phyloP scores from a whole-genome alignment of 139 green algal genomes.

The Volvox reticuliferus region DNA sequence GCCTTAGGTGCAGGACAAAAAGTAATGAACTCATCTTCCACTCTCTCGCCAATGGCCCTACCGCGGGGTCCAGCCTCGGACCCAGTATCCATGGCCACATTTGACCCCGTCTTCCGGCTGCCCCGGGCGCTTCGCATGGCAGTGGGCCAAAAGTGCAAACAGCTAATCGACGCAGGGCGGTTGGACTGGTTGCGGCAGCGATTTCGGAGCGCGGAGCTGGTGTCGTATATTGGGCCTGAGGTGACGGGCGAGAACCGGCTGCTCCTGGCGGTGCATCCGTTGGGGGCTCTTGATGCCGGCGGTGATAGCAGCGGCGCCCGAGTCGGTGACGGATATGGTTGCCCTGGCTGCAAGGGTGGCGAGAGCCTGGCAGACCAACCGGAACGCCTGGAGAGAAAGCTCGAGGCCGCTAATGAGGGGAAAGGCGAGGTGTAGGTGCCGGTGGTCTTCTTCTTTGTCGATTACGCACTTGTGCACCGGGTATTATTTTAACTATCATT shows the following conservation, averaged over 20 bases:
- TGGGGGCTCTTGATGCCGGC: background rate
- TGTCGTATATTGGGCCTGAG: constrained; percentile 60
- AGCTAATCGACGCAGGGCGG: constrained; percentile 78
- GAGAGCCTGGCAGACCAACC: no score
- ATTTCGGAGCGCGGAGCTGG: constrained; percentile 51
- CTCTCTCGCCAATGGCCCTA: no score
- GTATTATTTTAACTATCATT: no score
- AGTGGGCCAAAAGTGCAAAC: constrained; percentile 77
- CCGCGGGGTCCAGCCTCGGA: background rate
- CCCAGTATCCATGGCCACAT: background rate
- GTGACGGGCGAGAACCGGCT: constrained; percentile 76
- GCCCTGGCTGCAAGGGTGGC: no score
- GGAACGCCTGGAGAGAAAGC: no score
- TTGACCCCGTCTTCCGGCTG: constrained; percentile 43
- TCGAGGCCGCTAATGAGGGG: no score
- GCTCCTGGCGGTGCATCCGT: constrained; percentile 55
- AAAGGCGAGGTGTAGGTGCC: no score
- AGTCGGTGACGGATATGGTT: no score
- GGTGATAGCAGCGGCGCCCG: background rate
- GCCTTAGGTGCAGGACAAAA: background rate
- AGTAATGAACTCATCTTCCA: no score
- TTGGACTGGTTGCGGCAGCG: constrained; percentile 69
- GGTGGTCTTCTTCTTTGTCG: no score
- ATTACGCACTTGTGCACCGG: no score
- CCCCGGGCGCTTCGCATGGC: constrained; percentile 54